phyloP scores from a whole-genome alignment of 768 basidiomycete species.

The Phaeotremella skinneri region DNA sequence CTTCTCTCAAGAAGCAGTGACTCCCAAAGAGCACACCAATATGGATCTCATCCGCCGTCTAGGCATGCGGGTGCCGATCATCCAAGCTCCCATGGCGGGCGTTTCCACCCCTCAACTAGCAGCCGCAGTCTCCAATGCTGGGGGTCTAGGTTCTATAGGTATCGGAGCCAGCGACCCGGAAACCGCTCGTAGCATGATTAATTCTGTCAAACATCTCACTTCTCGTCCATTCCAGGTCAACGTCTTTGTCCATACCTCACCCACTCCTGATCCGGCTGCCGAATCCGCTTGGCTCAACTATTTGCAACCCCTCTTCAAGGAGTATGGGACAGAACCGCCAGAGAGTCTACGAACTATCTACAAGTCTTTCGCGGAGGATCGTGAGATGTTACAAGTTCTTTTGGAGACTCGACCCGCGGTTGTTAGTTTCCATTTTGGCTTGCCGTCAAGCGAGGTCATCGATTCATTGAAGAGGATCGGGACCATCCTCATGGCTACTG shows the following conservation, averaged over 20 bases:
- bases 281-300: constrained; percentile 27
- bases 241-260: constrained; percentile 33
- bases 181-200: constrained; percentile 26
- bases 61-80: constrained; percentile 32
- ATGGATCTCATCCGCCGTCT: constrained; percentile 10
- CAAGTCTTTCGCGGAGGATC: constrained; percentile 31
- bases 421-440: constrained; percentile 45
- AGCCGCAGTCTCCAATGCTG: constrained; percentile 42
- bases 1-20: neutral
- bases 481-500: constrained; percentile 26
- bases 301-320: constrained; percentile 21
- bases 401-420: constrained; percentile 28
- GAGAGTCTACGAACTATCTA: constrained; percentile 25
- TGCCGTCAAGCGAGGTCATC: constrained; percentile 22
- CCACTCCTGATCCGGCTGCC: neutral
- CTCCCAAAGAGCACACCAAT: too few relatives aligned
- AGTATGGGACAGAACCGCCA: constrained; percentile 19
- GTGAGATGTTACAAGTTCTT: constrained; percentile 30
- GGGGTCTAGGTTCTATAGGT: constrained; percentile 40
- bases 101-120: constrained; percentile 40
- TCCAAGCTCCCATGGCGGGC: constrained; percentile 49
- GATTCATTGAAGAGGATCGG: constrained; percentile 20
- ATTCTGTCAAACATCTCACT: constrained; percentile 22
- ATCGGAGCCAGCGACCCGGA: constrained; percentile 26
- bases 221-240: constrained; percentile 38